Base-by-base conservation (phyloP, 2,329 filamentous ascomycete genomes). In the Xylaria digitata region DNA sequence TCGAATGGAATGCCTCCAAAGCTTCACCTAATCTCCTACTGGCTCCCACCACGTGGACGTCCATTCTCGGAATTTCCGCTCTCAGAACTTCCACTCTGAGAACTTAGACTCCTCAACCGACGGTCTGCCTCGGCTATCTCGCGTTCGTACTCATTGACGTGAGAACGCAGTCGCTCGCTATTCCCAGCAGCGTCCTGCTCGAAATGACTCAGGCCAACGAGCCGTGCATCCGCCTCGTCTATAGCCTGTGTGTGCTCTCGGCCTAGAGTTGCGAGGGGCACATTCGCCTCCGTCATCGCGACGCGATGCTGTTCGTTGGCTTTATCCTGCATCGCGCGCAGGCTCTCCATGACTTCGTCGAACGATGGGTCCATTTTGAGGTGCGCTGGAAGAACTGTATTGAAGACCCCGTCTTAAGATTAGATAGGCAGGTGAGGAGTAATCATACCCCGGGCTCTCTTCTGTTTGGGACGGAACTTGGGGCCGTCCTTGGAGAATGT, bases 261-360 rank as follows among this genome's bases (percentile, higher is more conserved):
- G 42, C 53, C 67, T 13, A 72, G 66, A 11, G 65, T 69, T 3
- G 71, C 62, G 8, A 72, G 65, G 19, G 67, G 69, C 23, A 63
- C 60, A 45, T 66, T 63, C 2, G 70, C 70, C 40, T 68, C 69
- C 0, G 67, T 65, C 66, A 72, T 71, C 1, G 66, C 69, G 49
- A 42, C 34, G 60, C 63, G 65, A 50, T 72, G 70, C 32, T 66
- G 37, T n/a, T 66, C 66, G 56, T 69, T 69, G 52, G 68, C 68
- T 32, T 64, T 46, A 21, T 69, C 68, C 21, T 66, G 70, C 63
- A 66, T 61, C 26, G 58, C 55, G 15, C 61, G 23, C 42, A 69
- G 45, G 40, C 61, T 56, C 53, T 61, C 65, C 45, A 71, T 68
- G 48, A 63, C 55, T 46, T 70, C 61, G 21, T 63, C 37, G 50